Evolutionary conservation across 208 protist species (phyloP).

Genomic region (Leishmania tropica): DNA sequence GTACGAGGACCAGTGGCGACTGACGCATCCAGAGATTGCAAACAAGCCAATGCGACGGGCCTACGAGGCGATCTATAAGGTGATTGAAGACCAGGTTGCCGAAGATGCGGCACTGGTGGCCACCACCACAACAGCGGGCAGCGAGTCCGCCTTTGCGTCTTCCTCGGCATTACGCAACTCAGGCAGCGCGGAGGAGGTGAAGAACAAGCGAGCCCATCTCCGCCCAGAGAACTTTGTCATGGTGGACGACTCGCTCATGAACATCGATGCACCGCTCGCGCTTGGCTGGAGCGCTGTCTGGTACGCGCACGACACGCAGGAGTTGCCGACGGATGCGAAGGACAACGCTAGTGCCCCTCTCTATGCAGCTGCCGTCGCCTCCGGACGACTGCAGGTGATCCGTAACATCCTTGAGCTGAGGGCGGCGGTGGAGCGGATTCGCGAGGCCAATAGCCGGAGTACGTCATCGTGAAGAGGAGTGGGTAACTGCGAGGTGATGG

Average conservation of each 20-base stretch:
- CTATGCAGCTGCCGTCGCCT: constrained; percentile 33
- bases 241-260: constrained; percentile 80
- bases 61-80: constrained; percentile 58
- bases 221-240: constrained; percentile 54
- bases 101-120: constrained; percentile 17
- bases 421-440: constrained; percentile 37
- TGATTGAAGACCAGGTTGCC: constrained; percentile 37
- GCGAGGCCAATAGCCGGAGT: constrained; percentile 7
- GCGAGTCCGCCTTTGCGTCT: not conserved
- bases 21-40: constrained; percentile 49
- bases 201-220: constrained; percentile 31
- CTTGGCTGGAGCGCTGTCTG: constrained; percentile 78
- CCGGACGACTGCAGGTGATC: constrained; percentile 52
- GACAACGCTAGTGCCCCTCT: constrained; percentile 21
- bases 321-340: constrained; percentile 26
- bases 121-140: not conserved
- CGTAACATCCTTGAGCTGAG: constrained; percentile 58
- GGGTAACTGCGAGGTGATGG: not conserved
- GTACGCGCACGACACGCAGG: constrained; percentile 48
- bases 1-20: constrained; percentile 82
- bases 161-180: not conserved
- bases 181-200: constrained; percentile 17
- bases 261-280: constrained; percentile 64
- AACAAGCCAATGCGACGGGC: constrained; percentile 74
- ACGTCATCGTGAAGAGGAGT: not conserved